Evolutionary conservation across 2,329 filamentous ascomycete species (phyloP), one percentile per base, ranked within the genome.

Genomic region (Colletotrichum eleusines): DNA sequence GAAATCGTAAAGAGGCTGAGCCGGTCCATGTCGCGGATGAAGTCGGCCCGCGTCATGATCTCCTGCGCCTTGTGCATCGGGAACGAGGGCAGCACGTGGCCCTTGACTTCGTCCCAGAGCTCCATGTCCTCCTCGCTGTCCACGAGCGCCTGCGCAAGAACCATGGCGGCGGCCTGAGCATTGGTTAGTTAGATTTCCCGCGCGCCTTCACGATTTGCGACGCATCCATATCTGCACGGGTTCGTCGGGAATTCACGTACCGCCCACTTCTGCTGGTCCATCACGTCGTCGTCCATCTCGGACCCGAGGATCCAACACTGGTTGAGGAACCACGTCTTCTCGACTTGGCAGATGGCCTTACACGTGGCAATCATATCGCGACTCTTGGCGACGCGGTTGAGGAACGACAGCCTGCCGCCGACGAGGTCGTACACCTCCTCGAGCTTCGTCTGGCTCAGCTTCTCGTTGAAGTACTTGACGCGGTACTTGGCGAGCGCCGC

Each of bases 181-280:
- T 54, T 44, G 40, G 54, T 61, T n/a, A 70, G 48, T 48, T 5
- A 8, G 28, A 20, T 55, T 53, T 38, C 35, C 9, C 4, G 1
- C 35, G 11, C 11, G 8, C 33, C 8, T 35, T 35, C 33, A n/a
- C n/a, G n/a, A n/a, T n/a, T n/a, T n/a, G n/a, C n/a, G n/a, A n/a
- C n/a, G n/a, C n/a, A n/a, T n/a, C n/a, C n/a, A n/a, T n/a, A n/a
- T n/a, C n/a, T n/a, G n/a, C n/a, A n/a, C n/a, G n/a, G n/a, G n/a
- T n/a, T n/a, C n/a, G n/a, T n/a, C n/a, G n/a, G n/a, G n/a, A n/a
- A n/a, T 69, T 48, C 40, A 88, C 91, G 82, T 84, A 94, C 92
- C 55, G 95, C 94, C 85, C 94, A 98, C 80, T 98, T 98, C 79
- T 98, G 94, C 80, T 98, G 93, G 77, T 98, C 94, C 91, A 98